Conservation (phyloP, 495 filamentous ascomycete genomes). For the Hypoxylon lienhwacheense region DNA sequence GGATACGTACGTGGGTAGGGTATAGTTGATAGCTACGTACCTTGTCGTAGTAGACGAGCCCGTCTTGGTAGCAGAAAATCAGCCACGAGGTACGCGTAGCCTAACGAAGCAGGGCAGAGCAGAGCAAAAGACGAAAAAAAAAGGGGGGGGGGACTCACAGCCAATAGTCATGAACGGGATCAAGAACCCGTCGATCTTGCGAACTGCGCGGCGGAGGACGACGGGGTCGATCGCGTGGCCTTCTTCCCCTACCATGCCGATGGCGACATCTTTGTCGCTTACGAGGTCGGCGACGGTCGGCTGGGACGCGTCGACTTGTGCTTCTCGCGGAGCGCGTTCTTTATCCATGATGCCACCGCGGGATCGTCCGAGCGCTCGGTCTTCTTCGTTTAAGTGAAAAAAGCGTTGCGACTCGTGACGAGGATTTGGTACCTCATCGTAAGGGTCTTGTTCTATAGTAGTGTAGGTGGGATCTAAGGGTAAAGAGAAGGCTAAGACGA, state of each 20-base stretch:
- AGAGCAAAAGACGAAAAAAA: neutral
- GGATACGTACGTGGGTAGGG: neutral
- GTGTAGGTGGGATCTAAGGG: too few species aligned
- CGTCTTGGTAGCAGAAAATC: constrained; percentile 47
- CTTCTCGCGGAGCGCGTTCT: constrained; percentile 6
- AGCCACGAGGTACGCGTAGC: neutral
- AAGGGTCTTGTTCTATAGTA: constrained; percentile 12
- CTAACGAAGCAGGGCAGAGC: neutral
- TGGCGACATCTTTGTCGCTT: constrained; percentile 41
- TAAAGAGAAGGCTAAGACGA: constrained; percentile 9
- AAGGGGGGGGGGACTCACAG: constrained; percentile 42
- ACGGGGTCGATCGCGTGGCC: constrained; percentile 24
- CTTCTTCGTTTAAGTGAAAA: neutral
- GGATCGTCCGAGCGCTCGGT: neutral
- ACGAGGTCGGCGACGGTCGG: neutral
- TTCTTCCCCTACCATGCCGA: constrained; percentile 45
- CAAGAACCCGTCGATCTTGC: constrained; percentile 72
- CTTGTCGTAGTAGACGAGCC: constrained; percentile 79
- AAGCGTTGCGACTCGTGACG: neutral
- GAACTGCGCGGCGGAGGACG: constrained; percentile 50
- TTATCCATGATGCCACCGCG: constrained; percentile 19
- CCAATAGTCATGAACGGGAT: constrained; percentile 73
- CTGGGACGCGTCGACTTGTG: neutral
- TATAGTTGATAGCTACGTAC: constrained; percentile 34
- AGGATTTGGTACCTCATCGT: too few species aligned